These are phyloP conservation scores for Pascua guehoae DNA, from an alignment of 1,284 basidiomycete genomes.

Conservation along the genomic window DNA sequence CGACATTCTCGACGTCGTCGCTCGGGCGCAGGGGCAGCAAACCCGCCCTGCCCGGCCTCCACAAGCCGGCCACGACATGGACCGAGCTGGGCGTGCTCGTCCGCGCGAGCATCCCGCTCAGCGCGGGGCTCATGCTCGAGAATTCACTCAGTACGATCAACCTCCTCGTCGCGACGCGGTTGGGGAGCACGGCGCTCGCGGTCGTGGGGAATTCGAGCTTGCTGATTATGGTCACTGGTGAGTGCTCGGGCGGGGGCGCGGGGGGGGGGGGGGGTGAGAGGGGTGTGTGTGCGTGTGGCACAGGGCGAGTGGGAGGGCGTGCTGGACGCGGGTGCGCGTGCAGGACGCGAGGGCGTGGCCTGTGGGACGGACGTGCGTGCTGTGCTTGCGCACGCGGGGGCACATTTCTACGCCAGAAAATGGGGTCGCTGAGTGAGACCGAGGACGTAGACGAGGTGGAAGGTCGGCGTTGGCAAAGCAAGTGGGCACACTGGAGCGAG, in stretches of 20 bases:
- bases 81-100: conserved; percentile 21
- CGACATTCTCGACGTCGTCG: background rate
- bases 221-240: conserved; percentile 30
- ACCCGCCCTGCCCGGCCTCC: conserved; percentile 18
- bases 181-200: conserved; percentile 28
- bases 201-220: conserved; percentile 33
- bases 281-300: background rate
- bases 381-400: no score
- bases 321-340: no score
- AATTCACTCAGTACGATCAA: conserved; percentile 25
- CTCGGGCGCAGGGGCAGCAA: background rate
- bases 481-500: no score
- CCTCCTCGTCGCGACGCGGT: conserved; percentile 24
- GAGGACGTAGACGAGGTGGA: no score
- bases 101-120: conserved; percentile 8
- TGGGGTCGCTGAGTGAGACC: no score
- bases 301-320: no score
- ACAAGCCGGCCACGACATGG: conserved; percentile 13
- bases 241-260: conserved; percentile 1
- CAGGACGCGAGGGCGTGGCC: no score
- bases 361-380: no score
- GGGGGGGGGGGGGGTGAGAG: background rate
- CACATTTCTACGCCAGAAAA: no score
- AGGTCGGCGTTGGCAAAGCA: no score
- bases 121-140: conserved; percentile 22